A percentile compares a stretch with the other conserved stretches of the same genome.
Evolutionary conservation across 768 basidiomycete genomes (phyloP).

Genomic region (Macrolepiota fuliginosa): DNA sequence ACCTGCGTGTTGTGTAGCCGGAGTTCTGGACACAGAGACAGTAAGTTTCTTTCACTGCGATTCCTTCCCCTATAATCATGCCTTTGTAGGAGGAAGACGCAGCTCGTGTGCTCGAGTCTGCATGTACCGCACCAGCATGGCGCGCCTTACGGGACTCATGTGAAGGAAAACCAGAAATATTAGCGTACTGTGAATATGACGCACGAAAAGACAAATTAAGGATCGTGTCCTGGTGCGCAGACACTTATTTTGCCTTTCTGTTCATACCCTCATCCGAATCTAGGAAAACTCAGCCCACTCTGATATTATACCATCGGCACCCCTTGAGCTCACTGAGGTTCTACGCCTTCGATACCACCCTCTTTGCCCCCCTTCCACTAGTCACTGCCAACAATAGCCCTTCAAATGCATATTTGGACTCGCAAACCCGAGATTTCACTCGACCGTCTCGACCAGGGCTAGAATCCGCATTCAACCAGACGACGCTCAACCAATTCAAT

Average conservation of each 20-base stretch:
- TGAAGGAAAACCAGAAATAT: constrained; percentile 30
- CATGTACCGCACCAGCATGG: constrained; percentile 20
- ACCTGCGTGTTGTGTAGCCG: constrained; percentile 50
- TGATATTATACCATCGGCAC: constrained; percentile 56
- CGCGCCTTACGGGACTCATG: constrained; percentile 22
- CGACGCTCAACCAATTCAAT: constrained; percentile 10
- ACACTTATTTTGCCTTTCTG: constrained; percentile 9
- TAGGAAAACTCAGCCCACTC: constrained; percentile 16
- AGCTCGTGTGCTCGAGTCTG: background rate
- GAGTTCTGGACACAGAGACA: constrained; percentile 34
- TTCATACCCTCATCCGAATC: background rate
- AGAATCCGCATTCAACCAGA: background rate
- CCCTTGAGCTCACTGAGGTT: constrained; percentile 58
- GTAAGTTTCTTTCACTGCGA: background rate
- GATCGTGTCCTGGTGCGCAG: constrained; percentile 21
- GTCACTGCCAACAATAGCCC: background rate
- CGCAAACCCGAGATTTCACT: constrained; percentile 5
- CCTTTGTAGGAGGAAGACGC: constrained; percentile 1
- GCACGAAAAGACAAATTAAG: background rate
- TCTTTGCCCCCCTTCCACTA: constrained; percentile 16
- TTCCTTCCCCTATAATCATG: background rate
- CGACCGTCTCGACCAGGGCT: constrained; percentile 1
- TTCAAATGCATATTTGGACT: background rate
- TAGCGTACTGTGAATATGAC: constrained; percentile 30
- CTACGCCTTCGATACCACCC: constrained; percentile 47